Percentiles rank a stretch among this genome's conserved stretches.
phyloP scores from a whole-genome alignment of 192 early-diverging fungal genomes.

The Podila minutissima region DNA sequence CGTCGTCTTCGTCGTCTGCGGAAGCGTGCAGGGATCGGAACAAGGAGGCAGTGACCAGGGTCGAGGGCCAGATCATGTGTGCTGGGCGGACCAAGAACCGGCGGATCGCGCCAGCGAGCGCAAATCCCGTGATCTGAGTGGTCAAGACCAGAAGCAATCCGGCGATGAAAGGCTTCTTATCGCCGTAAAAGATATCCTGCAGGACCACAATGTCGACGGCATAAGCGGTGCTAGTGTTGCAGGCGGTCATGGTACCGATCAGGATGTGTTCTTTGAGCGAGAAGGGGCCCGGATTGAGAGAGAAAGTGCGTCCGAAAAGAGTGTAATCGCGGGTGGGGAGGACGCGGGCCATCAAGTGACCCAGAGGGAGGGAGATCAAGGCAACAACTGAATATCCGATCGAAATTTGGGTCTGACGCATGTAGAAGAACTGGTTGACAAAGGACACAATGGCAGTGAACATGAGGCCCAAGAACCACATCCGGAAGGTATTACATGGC shows the following conservation, averaged over 20 bases:
- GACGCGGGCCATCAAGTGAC: conserved; percentile 50
- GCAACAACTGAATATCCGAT: conserved; percentile 56
- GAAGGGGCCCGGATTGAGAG: conserved; percentile 66
- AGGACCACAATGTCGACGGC: conserved; percentile 59
- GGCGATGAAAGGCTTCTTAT: conserved; percentile 57
- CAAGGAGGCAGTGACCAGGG: conserved; percentile 75
- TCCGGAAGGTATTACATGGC: conserved; percentile 63
- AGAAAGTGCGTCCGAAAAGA: conserved; percentile 52
- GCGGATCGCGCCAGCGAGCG: conserved; percentile 76
- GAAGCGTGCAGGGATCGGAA: conserved; percentile 74
- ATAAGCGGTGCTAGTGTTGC: conserved; percentile 53
- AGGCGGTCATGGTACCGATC: conserved; percentile 60
- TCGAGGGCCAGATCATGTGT: conserved; percentile 85
- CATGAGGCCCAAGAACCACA: conserved; percentile 56
- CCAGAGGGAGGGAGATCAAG: conserved; percentile 57
- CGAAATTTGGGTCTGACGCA: conserved; percentile 51
- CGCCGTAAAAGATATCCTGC: conserved; percentile 58
- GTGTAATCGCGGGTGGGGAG: conserved; percentile 50
- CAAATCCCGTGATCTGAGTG: conserved; percentile 63
- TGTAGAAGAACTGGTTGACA: conserved; percentile 66
- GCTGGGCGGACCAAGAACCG: conserved; percentile 81
- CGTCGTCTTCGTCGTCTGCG: conserved; percentile 10
- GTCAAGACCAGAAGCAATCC: conserved; percentile 59
- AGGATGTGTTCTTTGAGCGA: conserved; percentile 68
- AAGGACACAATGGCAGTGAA: conserved; percentile 50